Evolutionary conservation across 495 filamentous ascomycete genomes (phyloP).

Genomic region (Xylaria castorea): DNA sequence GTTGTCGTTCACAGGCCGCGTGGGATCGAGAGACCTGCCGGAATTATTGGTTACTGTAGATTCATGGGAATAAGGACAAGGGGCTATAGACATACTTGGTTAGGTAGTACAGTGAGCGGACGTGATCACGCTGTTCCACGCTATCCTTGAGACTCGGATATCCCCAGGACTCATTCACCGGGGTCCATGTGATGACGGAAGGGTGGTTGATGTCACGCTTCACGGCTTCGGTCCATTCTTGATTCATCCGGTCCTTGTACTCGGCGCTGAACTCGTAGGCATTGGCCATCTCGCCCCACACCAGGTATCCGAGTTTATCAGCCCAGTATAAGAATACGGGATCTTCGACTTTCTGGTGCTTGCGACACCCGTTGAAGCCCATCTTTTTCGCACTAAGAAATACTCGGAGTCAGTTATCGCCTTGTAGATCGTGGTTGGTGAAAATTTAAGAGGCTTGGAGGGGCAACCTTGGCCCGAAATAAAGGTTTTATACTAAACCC

Average conservation of each 20-base stretch:
- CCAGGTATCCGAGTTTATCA: conserved; percentile 43
- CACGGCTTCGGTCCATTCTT: conserved; percentile 64
- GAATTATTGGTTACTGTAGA: conserved; percentile 17
- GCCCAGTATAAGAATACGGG: conserved; percentile 48
- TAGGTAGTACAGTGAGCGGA: conserved; percentile 62
- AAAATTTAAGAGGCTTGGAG: neutral
- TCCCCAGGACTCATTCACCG: conserved; percentile 67
- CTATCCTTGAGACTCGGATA: conserved; percentile 58
- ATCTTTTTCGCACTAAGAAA: conserved; percentile 53
- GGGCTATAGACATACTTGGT: conserved; percentile 58
- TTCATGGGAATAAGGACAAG: neutral
- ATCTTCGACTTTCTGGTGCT: conserved; percentile 56
- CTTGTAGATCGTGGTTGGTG: neutral
- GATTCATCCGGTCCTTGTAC: conserved; percentile 58
- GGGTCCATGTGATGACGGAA: conserved; percentile 67
- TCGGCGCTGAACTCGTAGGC: conserved; percentile 58
- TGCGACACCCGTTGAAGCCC: conserved; percentile 66
- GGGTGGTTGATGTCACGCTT: conserved; percentile 66
- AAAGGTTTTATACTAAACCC: neutral
- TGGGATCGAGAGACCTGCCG: conserved; percentile 58
- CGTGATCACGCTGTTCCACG: conserved; percentile 63
- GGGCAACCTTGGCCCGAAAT: neutral
- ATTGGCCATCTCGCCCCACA: conserved; percentile 48
- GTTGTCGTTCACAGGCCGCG: conserved; percentile 67
- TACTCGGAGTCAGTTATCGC: neutral